These are phyloP conservation scores for Metschnikowia reukaufii DNA, from an alignment of 805 yeast genomes.

Conservation along the genomic window DNA sequence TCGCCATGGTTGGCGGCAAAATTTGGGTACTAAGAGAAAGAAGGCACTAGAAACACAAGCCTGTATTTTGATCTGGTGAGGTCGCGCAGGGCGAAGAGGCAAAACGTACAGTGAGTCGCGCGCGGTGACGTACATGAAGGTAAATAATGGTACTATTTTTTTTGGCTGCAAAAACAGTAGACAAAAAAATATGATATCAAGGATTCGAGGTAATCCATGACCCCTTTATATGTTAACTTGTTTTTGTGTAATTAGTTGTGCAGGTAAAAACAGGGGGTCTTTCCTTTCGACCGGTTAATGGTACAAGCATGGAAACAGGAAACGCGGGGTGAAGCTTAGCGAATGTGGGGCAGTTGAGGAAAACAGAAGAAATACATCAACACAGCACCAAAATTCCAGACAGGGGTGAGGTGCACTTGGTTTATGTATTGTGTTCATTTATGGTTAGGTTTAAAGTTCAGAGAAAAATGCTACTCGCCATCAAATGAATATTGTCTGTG, in stretches of 20 bases:
- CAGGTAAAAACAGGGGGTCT: no score
- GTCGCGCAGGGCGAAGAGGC: background rate
- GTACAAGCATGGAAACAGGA: background rate
- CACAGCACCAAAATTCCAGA: no score
- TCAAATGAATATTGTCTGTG: no score
- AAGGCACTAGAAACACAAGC: background rate
- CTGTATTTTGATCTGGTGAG: background rate
- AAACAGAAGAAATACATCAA: no score
- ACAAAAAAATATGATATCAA: no score
- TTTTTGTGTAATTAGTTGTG: background rate
- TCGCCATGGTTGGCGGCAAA: slow-evolving; percentile 16
- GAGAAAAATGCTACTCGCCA: no score
- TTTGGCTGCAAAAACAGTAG: background rate
- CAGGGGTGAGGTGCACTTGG: no score
- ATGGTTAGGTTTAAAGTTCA: no score
- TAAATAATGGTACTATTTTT: background rate
- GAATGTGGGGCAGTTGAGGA: no score
- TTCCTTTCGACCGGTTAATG: no score
- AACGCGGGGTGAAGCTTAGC: no score
- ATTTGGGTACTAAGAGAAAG: background rate
- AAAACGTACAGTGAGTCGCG: background rate
- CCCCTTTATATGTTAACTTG: background rate
- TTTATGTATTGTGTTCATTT: no score
- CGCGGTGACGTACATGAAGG: slow-evolving; percentile 1
- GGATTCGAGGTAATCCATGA: background rate